Evolutionary conservation across 2,329 filamentous ascomycete species (phyloP).

Genomic region (Lecanicillium sp.): DNA sequence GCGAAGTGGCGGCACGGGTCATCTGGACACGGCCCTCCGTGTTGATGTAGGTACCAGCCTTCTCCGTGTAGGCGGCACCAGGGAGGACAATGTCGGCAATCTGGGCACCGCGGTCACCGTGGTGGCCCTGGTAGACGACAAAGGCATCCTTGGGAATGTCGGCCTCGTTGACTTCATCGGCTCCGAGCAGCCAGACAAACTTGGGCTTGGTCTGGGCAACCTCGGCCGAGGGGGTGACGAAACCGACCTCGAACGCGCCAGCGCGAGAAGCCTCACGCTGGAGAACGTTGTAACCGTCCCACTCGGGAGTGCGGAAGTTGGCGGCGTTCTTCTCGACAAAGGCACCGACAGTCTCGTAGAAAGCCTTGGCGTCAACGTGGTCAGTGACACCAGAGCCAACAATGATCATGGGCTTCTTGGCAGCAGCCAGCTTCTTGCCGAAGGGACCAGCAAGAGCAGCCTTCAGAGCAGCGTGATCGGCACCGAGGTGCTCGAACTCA

Average conservation of each 20-base stretch:
- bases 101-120: conserved; percentile 89
- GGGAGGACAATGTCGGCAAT: conserved; percentile 91
- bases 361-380: conserved; percentile 83
- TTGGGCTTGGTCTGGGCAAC: conserved; percentile 85
- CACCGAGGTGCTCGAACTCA: conserved; percentile 85
- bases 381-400: conserved; percentile 89
- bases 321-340: conserved; percentile 91
- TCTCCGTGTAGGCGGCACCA: conserved; percentile 94
- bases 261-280: conserved; percentile 88
- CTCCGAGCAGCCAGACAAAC: conserved; percentile 93
- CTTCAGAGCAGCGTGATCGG: conserved; percentile 74
- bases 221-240: conserved; percentile 74
- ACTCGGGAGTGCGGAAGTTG: conserved; percentile 83
- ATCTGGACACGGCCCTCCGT: conserved; percentile 95
- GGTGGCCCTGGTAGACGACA: conserved; percentile 95
- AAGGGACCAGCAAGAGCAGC: conserved; percentile 78
- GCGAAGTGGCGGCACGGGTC: conserved; percentile 79
- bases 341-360: conserved; percentile 82
- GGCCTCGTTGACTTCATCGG: conserved; percentile 78
- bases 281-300: conserved; percentile 96
- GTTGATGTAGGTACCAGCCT: conserved; percentile 93
- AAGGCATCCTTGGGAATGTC: conserved; percentile 96
- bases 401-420: conserved; percentile 94
- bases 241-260: conserved; percentile 93
- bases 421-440: conserved; percentile 82